A percentile compares a stretch with the other conserved stretches of the same genome.
These are phyloP conservation scores for Alternaria panax DNA, from an alignment of 2,329 filamentous ascomycete species.

Conservation along the genomic window DNA sequence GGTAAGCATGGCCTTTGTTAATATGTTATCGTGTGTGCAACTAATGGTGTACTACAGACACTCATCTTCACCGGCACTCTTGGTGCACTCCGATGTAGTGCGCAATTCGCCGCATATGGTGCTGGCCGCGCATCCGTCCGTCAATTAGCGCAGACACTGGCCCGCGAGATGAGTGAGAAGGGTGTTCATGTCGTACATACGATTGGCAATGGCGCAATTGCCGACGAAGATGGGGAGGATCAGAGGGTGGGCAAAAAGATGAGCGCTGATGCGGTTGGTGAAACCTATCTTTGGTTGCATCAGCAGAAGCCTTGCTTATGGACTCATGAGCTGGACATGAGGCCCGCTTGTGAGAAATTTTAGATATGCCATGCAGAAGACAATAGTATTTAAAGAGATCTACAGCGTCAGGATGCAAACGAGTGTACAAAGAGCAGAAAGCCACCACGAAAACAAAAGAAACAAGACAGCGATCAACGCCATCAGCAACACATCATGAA, in stretches of 20 bases:
- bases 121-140: constrained; percentile 61
- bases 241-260: constrained; percentile 62
- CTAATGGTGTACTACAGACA: constrained; percentile 3
- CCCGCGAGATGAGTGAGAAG: constrained; percentile 64
- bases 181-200: constrained; percentile 67
- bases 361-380: constrained; percentile 20
- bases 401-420: background rate
- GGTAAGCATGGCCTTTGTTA: constrained; percentile 20
- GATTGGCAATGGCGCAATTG: constrained; percentile 64
- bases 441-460: background rate
- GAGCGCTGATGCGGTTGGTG: constrained; percentile 65
- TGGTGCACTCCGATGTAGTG: constrained; percentile 62
- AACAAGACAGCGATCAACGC: constrained; percentile 1
- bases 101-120: constrained; percentile 63
- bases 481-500: background rate
- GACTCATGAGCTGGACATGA: constrained; percentile 62
- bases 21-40: background rate
- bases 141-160: constrained; percentile 64
- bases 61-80: constrained; percentile 55
- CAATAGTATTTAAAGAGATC: background rate
- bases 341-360: constrained; percentile 60
- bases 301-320: constrained; percentile 59
- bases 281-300: constrained; percentile 62
- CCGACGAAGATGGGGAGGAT: constrained; percentile 59
- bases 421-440: background rate